Conservation (phyloP, 2,329 filamentous ascomycete genomes). For the Bipolaris victoriae region DNA sequence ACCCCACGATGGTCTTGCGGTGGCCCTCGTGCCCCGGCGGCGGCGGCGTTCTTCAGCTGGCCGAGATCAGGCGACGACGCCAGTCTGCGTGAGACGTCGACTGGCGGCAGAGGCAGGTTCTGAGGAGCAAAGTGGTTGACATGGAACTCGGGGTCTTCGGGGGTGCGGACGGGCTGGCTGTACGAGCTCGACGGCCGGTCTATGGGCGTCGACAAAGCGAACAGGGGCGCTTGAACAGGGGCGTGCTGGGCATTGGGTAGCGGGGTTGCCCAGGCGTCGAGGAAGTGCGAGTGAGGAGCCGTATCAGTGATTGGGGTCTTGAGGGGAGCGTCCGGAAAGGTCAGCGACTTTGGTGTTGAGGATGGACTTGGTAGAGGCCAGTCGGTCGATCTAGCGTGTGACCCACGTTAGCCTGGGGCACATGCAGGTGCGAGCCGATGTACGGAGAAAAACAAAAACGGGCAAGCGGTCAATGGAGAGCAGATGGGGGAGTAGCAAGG, state of each 20-base stretch:
- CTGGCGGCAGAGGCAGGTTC: conserved; percentile 63
- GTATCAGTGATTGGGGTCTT: conserved; percentile 55
- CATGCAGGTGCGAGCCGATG: conserved; percentile 24
- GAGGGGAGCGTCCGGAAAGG: conserved; percentile 49
- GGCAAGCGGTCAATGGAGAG: conserved; percentile 17
- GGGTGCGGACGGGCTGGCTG: conserved; percentile 43
- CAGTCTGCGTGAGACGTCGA: conserved; percentile 64
- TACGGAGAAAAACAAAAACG: conserved; percentile 9
- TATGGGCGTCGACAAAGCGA: conserved; percentile 46
- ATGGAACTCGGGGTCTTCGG: conserved; percentile 60
- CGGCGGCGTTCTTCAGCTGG: conserved; percentile 22
- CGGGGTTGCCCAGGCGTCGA: conserved; percentile 58
- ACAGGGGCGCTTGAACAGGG: conserved; percentile 51
- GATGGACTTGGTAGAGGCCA: conserved; percentile 59
- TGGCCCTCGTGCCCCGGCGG: conserved; percentile 9
- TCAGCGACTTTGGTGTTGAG: conserved; percentile 55
- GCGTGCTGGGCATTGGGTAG: conserved; percentile 50
- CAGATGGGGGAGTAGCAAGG: conserved; percentile 3
- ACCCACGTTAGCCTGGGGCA: conserved; percentile 44
- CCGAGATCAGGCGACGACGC: conserved; percentile 62
- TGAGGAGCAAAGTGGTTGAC: conserved; percentile 65
- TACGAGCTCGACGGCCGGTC: conserved; percentile 45
- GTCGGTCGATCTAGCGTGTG: conserved; percentile 51
- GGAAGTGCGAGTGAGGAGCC: conserved; percentile 53
- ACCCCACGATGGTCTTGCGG: conserved; percentile 24